Percentiles rank a stretch among this genome's conserved stretches.
Evolutionary conservation across 208 protist genomes (phyloP).

Genomic region (Leishmania major): DNA sequence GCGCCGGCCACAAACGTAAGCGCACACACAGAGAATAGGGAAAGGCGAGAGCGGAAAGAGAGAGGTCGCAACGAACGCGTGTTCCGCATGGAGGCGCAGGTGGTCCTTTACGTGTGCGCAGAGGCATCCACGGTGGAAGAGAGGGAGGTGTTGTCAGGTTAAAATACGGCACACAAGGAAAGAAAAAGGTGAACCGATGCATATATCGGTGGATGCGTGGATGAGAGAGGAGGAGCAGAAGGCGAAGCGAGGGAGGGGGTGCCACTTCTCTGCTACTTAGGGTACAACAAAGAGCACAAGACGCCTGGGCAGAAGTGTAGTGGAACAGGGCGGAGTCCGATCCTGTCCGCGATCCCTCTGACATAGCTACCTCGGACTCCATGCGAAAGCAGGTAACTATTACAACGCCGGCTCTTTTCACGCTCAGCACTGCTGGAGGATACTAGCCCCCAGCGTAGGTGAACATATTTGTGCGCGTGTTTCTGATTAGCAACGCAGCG

Average conservation of each 20-base stretch:
- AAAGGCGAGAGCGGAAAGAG: neutral
- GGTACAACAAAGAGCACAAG: neutral
- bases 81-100: neutral
- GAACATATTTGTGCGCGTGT: no score
- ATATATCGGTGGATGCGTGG: neutral
- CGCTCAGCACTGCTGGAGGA: neutral
- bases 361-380: neutral
- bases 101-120: neutral
- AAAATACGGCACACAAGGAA: neutral
- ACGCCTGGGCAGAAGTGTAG: neutral
- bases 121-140: neutral
- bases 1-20: neutral
- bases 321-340: neutral
- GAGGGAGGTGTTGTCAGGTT: neutral
- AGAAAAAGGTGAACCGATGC: neutral
- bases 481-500: neutral
- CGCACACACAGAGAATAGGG: neutral
- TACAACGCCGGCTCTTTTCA: neutral
- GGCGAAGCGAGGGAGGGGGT: no score
- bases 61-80: neutral
- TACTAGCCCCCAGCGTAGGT: neutral
- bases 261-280: neutral
- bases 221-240: neutral
- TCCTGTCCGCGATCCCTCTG: neutral
- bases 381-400: neutral